These are phyloP conservation scores for Epicoccum nigrum DNA, from an alignment of 2,329 filamentous ascomycete species.

Conservation along the genomic window DNA sequence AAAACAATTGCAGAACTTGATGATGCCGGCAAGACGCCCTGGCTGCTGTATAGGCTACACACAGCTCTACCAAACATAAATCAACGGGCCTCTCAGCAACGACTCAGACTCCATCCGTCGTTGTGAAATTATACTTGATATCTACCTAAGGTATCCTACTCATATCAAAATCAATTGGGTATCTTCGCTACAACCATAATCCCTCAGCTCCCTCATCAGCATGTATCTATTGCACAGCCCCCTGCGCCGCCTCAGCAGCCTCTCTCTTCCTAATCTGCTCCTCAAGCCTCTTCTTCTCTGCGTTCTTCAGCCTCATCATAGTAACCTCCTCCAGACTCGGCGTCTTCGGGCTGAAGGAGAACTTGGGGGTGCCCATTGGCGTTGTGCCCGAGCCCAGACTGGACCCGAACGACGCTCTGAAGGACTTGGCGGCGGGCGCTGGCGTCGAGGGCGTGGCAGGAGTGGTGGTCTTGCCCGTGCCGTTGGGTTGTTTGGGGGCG, in stretches of 20 bases:
- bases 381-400: slow-evolving; percentile 6
- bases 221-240: too few species aligned
- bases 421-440: slow-evolving; percentile 33
- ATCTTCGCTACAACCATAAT: too few species aligned
- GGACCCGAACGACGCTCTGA: slow-evolving; percentile 33
- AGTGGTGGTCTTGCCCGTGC: background rate
- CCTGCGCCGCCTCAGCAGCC: slow-evolving; percentile 21
- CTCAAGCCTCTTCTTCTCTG: slow-evolving; percentile 52
- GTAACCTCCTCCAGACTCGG: slow-evolving; percentile 50
- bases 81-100: too few species aligned
- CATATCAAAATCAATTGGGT: background rate
- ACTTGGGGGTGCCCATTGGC: slow-evolving; percentile 49
- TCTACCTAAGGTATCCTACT: too few species aligned
- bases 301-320: slow-evolving; percentile 53
- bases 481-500: background rate
- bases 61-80: too few species aligned
- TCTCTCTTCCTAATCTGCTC: slow-evolving; percentile 53
- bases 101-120: too few species aligned
- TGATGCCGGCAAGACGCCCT: too few species aligned
- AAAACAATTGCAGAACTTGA: too few species aligned
- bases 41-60: too few species aligned
- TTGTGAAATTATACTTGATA: too few species aligned
- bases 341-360: slow-evolving; percentile 50
- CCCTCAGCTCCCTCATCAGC: too few species aligned
- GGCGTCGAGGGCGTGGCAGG: background rate